phyloP scores from a whole-genome alignment of 2,329 filamentous ascomycete genomes.

The Aspergillus hiratsukae region DNA sequence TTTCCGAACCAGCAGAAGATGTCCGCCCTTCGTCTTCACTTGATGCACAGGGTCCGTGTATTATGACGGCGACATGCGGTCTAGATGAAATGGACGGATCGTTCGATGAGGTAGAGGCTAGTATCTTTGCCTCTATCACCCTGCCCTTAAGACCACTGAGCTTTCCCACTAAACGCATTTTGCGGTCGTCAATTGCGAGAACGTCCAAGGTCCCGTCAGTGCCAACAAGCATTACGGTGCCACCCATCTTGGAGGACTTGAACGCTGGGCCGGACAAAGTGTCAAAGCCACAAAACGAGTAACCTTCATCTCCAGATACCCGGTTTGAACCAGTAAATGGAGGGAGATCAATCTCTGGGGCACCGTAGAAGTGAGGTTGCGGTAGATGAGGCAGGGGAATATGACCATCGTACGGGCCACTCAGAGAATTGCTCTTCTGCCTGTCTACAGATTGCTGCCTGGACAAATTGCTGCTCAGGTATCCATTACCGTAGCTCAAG shows the following conservation, averaged over 20 bases:
- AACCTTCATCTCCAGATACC: constrained; percentile 47
- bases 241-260: constrained; percentile 35
- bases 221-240: constrained; percentile 71
- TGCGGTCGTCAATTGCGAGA: constrained; percentile 66
- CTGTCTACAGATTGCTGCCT: constrained; percentile 35
- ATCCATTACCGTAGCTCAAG: constrained; percentile 40
- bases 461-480: constrained; percentile 32
- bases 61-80: constrained; percentile 71
- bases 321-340: constrained; percentile 24
- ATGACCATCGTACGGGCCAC: constrained; percentile 31
- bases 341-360: constrained; percentile 65
- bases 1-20: constrained; percentile 33
- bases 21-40: constrained; percentile 33
- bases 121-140: constrained; percentile 75
- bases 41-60: constrained; percentile 70
- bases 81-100: constrained; percentile 54
- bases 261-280: constrained; percentile 51
- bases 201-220: constrained; percentile 77
- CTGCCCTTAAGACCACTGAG: constrained; percentile 74
- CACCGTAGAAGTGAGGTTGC: constrained; percentile 72
- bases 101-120: constrained; percentile 61
- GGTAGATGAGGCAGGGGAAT: constrained; percentile 66
- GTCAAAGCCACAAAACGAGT: constrained; percentile 80
- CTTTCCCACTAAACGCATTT: constrained; percentile 63
- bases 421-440: constrained; percentile 36